Percentiles rank a stretch among this genome's conserved stretches.
phyloP scores from a whole-genome alignment of 73 alveolate species.

The Paramecium caudatum region DNA sequence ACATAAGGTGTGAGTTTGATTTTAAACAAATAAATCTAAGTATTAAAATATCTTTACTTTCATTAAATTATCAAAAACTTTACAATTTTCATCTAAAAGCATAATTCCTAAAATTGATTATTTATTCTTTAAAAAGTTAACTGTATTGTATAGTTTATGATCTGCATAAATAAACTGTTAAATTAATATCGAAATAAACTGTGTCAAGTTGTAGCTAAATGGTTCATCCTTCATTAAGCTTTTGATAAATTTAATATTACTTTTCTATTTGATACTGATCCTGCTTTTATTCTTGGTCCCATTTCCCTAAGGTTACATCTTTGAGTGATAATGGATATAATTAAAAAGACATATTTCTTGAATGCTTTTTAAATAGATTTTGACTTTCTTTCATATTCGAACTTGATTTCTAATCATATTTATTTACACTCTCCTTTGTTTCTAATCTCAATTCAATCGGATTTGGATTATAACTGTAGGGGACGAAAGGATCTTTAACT shows the following conservation, averaged over 20 bases:
- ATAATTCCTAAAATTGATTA: background rate
- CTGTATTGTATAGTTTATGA: background rate
- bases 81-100: background rate
- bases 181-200: background rate
- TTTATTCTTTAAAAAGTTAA: background rate
- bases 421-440: constrained; percentile 15
- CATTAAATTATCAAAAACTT: constrained; percentile 30
- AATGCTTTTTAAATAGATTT: background rate
- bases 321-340: constrained; percentile 49
- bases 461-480: constrained; percentile 25
- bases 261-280: constrained; percentile 13
- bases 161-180: constrained; percentile 6
- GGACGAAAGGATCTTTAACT: background rate
- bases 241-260: background rate
- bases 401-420: background rate
- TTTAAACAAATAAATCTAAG: constrained; percentile 18
- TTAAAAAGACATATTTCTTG: background rate
- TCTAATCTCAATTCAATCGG: constrained; percentile 35
- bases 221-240: constrained; percentile 57
- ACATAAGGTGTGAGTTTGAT: constrained; percentile 35
- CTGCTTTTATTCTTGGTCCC: constrained; percentile 8
- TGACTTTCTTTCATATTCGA: background rate
- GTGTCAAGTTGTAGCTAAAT: background rate
- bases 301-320: constrained; percentile 21
- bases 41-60: constrained; percentile 2